phyloP scores from a whole-genome alignment of 202 grass and related monocot genomes.

The Panicum virgatum region DNA sequence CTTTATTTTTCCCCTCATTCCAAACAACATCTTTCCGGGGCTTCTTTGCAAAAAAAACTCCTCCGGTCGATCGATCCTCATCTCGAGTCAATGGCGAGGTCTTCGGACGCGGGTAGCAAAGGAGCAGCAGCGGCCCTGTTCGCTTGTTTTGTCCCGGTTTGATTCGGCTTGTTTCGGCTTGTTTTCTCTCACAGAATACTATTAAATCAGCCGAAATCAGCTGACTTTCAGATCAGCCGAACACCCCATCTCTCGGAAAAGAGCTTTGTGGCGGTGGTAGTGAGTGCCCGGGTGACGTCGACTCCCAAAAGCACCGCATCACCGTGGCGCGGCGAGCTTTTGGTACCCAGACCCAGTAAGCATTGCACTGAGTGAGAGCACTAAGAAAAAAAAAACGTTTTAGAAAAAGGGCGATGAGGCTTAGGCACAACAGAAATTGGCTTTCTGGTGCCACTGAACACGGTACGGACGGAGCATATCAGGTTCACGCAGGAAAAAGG shows the following conservation, averaged over 20 bases:
- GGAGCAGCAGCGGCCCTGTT: too few relatives aligned
- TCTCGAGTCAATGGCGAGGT: conserved; percentile 27
- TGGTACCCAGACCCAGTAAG: not conserved
- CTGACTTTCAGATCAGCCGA: too few relatives aligned
- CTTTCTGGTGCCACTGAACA: conserved; percentile 24
- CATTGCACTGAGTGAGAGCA: not conserved
- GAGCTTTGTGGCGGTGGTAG: conserved; percentile 2
- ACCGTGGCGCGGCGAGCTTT: conserved; percentile 4
- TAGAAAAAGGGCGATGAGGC: not conserved
- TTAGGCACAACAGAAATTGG: conserved; percentile 2
- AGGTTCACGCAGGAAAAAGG: not conserved
- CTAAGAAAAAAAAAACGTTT: not conserved
- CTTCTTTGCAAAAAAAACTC: not conserved
- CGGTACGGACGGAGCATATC: not conserved
- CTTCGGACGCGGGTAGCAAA: conserved; percentile 1
- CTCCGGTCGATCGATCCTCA: not conserved
- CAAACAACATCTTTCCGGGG: not conserved
- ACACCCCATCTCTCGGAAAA: too few relatives aligned
- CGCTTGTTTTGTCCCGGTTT: too few relatives aligned
- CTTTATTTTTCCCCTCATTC: not conserved
- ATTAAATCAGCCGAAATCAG: too few relatives aligned
- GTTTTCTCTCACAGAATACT: too few relatives aligned
- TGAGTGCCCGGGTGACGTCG: conserved; percentile 19
- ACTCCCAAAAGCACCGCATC: conserved; percentile 32
- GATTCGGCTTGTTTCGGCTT: too few relatives aligned